phyloP scores from a whole-genome alignment of 306 rosid species.

The Betula pendula region DNA sequence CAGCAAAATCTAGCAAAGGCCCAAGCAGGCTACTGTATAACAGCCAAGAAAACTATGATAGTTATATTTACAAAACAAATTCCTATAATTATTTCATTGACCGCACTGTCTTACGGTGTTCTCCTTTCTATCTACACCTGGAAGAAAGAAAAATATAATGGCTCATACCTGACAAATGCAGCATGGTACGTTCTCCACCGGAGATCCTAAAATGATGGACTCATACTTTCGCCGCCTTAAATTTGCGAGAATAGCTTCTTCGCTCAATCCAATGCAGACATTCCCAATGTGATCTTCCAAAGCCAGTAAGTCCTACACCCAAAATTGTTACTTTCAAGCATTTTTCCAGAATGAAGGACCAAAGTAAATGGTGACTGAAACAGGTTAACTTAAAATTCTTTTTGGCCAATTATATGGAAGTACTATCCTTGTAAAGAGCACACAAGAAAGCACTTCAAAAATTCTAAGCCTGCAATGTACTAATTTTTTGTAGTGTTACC shows the following conservation, averaged over 20 bases:
- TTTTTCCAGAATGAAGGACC: neutral
- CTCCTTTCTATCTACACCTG: neutral
- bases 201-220: neutral
- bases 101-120: neutral
- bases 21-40: neutral
- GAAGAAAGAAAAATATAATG: slow-evolving; percentile 3
- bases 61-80: neutral
- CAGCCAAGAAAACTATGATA: neutral
- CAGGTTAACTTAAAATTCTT: neutral
- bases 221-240: slow-evolving; percentile 7
- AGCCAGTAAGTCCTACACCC: neutral
- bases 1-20: neutral
- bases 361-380: neutral
- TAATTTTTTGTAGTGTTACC: slow-evolving; percentile 16
- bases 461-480: slow-evolving; percentile 1
- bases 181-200: slow-evolving; percentile 10
- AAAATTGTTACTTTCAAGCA: slow-evolving; percentile 3
- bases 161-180: slow-evolving; percentile 37
- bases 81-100: neutral
- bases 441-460: neutral
- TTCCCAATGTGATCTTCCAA: slow-evolving; percentile 4
- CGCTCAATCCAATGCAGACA: neutral
- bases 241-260: neutral
- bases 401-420: neutral
- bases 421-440: neutral